A percentile compares a stretch with the other conserved stretches of the same genome.
phyloP scores from a whole-genome alignment of 768 basidiomycete species.

The Pleurotus citrinopileatus region DNA sequence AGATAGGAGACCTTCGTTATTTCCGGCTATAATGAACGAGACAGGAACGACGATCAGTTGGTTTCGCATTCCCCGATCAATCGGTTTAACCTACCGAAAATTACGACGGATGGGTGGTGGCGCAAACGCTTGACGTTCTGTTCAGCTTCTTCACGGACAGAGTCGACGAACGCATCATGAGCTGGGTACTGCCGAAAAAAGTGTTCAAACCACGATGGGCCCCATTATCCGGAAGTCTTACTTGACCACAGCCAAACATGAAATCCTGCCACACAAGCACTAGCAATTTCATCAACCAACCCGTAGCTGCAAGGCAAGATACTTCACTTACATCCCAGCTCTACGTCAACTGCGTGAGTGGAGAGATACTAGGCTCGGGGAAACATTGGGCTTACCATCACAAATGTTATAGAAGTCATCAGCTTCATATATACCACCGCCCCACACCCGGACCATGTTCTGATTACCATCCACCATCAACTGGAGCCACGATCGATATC shows the following conservation, averaged over 20 bases:
- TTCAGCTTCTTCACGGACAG: conserved; percentile 74
- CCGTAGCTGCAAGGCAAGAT: too few relatives aligned
- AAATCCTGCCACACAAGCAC: conserved; percentile 98
- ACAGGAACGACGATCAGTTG: conserved; percentile 1
- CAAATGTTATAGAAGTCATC: conserved; percentile 84
- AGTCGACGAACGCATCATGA: conserved; percentile 73
- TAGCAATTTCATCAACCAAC: too few relatives aligned
- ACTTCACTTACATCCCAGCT: conserved; percentile 62
- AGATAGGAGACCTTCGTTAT: conserved; percentile 61
- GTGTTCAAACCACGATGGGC: neutral
- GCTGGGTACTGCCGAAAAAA: conserved; percentile 70
- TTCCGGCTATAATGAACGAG: conserved; percentile 54
- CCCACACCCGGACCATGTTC: conserved; percentile 92
- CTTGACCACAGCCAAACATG: conserved; percentile 94
- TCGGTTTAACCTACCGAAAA: conserved; percentile 58
- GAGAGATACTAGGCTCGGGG: neutral
- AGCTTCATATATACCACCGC: conserved; percentile 85
- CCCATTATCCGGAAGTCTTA: conserved; percentile 27
- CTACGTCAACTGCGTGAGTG: conserved; percentile 27
- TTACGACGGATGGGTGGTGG: conserved; percentile 86
- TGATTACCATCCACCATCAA: conserved; percentile 88
- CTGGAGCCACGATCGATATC: conserved; percentile 81
- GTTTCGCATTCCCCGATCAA: too few relatives aligned
- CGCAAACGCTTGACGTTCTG: conserved; percentile 83
- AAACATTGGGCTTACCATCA: conserved; percentile 46